Base-by-base conservation (phyloP, 148 eudicot species). In the Cornus suecica region DNA sequence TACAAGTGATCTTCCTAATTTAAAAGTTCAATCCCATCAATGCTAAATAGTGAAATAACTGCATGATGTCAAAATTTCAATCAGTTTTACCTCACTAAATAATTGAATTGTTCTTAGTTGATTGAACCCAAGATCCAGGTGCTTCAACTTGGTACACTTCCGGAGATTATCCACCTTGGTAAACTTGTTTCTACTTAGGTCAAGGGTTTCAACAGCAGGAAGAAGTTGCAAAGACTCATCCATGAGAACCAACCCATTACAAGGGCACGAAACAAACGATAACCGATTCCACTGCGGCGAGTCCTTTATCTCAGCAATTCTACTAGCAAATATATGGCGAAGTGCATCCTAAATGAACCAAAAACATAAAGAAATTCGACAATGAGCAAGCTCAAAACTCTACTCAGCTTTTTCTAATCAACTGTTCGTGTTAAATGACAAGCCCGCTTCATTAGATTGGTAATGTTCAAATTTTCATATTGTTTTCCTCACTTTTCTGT, bases 61-160 rank as follows among this genome's bases (percentile, higher is more conserved):
- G 29, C 8, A 48, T 31, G 63, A 60, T 4, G 25, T 54, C 27
- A 13, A 18, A 30, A 29, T 65, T 74, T 68, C 66, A 77, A 45
- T 51, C 23, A 79, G 56, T 66, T 78, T 76, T 81, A 91, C 99
- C 94, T 95, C 91, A 63, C 85, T 72, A 70, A 95, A 85, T 54
- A 93, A 88, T 65, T 87, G 77, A 78, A 91, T 79, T 54, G 92
- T 88, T 84, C 99, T 84, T 68, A 95, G 86, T 45, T 91, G 92
- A 91, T 92, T 95, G 77, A 92, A 95, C 77, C 99, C 99, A 54
- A 95, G 88, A 83, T 95, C 99, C 82, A 95, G 84, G 80, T 95
- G 97, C 71, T 85, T 85, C 71, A 95, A 79, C 70, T 82, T 89
- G 48, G 88, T 79, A 84, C 99, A 92, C 77, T 84, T 90, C 28